Evolutionary conservation across 176 grass and related monocot genomes (phyloP), one percentile per base, ranked within the genome.

Genomic region (Coix lacrymajobi): DNA sequence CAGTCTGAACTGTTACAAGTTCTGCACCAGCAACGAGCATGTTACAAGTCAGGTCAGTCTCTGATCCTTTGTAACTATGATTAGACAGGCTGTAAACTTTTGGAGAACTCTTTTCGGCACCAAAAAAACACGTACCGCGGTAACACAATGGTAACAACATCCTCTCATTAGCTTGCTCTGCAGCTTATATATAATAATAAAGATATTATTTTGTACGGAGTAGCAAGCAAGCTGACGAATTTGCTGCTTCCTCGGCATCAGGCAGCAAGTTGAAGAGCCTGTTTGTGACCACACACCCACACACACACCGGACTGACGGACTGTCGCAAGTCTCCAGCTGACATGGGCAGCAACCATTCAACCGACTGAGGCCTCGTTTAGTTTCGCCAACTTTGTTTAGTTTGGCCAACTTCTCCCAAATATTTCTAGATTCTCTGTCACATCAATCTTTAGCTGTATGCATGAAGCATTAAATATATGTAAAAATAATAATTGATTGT

Each of bases 271-370:
- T 80, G 0, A 48, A 69, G 76, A 84, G 68, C 7, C 17, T 69
- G 40, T 71, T 28, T 46, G 81, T 80, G 81, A 16, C 51, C 62
- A 73, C 86, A 10, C n/a, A n/a, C n/a, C n/a, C n/a, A n/a, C n/a
- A n/a, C n/a, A n/a, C n/a, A n/a, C 26, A 40, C 36, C 30, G 0
- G 19, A 22, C n/a, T 43, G 67, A 43, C 39, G 39, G 41, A 31
- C 82, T 9, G 40, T 66, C 33, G 37, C 65, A 56, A 78, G 78
- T 82, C 78, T 73, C 66, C 57, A 19, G 73, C 57, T 90, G 83
- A 86, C 79, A 78, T 82, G 88, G 71, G 46, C 79, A 78, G 38
- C 75, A 57, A 26, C 70, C 31, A 58, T 78, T 82, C 66, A 78
- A 31, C 71, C 75, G 79, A 66, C 73, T 78, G 15, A n/a, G n/a